Percentiles rank a stretch among this genome's conserved stretches.
phyloP scores from a whole-genome alignment of 257 asterid species.

The Vinca minor region DNA sequence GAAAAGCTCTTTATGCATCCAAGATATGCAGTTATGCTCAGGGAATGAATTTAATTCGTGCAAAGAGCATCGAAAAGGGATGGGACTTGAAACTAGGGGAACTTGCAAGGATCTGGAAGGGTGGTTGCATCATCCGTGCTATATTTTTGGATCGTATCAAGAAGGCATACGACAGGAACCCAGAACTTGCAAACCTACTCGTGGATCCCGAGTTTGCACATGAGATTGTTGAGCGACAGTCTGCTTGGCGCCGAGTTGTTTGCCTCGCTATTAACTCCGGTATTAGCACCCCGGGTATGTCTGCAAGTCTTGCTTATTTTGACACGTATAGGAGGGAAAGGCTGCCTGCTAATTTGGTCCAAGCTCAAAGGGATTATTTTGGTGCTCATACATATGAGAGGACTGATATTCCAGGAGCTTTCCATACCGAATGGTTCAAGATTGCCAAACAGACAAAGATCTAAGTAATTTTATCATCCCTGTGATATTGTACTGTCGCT shows the following conservation, averaged over 20 bases:
- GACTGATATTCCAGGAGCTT: constrained; percentile 60
- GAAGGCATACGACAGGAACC: constrained; percentile 79
- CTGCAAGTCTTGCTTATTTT: constrained; percentile 84
- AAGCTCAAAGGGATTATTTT: constrained; percentile 92
- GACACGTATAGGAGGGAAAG: constrained; percentile 82
- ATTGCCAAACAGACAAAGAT: constrained; percentile 50
- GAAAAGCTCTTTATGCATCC: constrained; percentile 81
- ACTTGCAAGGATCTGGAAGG: constrained; percentile 95
- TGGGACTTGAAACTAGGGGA: constrained; percentile 88
- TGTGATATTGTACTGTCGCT: background rate
- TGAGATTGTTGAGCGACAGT: constrained; percentile 78
- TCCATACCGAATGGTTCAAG: constrained; percentile 96
- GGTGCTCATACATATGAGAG: constrained; percentile 97
- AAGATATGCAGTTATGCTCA: constrained; percentile 92
- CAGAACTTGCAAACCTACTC: constrained; percentile 74
- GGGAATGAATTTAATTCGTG: constrained; percentile 91
- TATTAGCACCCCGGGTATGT: constrained; percentile 95
- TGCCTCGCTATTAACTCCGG: constrained; percentile 76
- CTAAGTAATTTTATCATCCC: constrained; percentile 19
- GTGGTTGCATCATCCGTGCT: constrained; percentile 94
- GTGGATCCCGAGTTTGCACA: constrained; percentile 91
- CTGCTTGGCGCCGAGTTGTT: constrained; percentile 91
- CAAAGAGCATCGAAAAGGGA: constrained; percentile 79
- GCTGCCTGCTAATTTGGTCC: constrained; percentile 87
- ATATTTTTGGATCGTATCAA: constrained; percentile 91